phyloP scores from a whole-genome alignment of 345 rosid genomes.

The Psidium friedrichsthalianum region DNA sequence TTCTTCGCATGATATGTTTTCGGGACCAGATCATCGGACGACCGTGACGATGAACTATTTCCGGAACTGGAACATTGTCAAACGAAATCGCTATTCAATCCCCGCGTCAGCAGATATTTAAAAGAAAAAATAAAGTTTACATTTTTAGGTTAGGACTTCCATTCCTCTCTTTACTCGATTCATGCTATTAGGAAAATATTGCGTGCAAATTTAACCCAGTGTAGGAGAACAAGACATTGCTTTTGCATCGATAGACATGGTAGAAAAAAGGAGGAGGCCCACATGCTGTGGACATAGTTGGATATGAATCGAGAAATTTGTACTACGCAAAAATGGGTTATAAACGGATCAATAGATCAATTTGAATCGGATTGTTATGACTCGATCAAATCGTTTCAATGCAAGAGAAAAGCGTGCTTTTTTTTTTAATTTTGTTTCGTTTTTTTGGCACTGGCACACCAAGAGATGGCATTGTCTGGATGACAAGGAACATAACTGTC shows the following conservation, averaged over 20 bases:
- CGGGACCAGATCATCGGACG: neutral
- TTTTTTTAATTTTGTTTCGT: neutral
- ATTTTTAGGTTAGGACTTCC: neutral
- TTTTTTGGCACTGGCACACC: neutral
- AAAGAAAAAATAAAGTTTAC: too few species aligned
- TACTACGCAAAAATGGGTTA: too few species aligned
- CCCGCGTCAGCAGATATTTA: neutral
- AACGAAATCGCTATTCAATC: too few species aligned
- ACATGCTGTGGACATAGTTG: too few species aligned
- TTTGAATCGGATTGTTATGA: too few species aligned
- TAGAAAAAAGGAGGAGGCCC: neutral
- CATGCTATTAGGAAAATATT: neutral
- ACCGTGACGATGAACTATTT: neutral
- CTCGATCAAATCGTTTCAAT: neutral
- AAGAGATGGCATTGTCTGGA: neutral
- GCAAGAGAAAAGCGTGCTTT: neutral
- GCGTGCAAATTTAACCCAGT: neutral
- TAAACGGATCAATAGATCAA: too few species aligned
- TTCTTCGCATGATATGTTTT: neutral
- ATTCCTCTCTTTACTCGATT: neutral
- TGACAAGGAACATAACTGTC: neutral
- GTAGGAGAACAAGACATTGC: neutral
- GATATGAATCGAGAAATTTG: too few species aligned
- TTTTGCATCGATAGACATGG: neutral
- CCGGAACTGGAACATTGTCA: rapidly evolving